Evolutionary conservation across 495 filamentous ascomycete genomes (phyloP).

Genomic region (Aspergillus saccharolyticus): DNA sequence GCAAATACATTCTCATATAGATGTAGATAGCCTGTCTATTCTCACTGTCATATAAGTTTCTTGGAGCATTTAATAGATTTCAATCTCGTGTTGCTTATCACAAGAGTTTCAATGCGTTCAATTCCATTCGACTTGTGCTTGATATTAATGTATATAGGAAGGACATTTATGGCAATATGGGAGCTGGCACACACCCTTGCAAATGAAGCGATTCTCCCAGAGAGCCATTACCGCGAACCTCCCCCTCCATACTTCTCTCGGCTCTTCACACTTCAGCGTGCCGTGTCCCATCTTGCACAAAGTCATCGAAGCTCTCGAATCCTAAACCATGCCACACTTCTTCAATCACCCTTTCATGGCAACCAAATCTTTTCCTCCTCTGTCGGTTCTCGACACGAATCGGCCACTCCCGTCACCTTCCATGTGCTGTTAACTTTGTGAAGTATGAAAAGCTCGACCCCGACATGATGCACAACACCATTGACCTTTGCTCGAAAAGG

Average conservation of each 20-base stretch:
- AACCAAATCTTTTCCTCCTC: conserved; percentile 29
- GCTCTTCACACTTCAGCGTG: neutral
- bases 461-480: conserved; percentile 36
- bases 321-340: neutral
- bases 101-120: neutral
- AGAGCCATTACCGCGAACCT: too few relatives aligned
- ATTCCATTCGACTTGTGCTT: neutral
- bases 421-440: conserved; percentile 35
- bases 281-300: neutral
- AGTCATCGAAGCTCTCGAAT: neutral
- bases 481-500: conserved; percentile 37
- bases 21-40: conserved; percentile 11
- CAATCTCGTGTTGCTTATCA: neutral
- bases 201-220: too few relatives aligned
- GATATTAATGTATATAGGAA: too few relatives aligned
- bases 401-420: conserved; percentile 39
- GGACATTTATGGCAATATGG: too few relatives aligned
- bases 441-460: conserved; percentile 36
- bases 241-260: too few relatives aligned
- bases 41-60: neutral
- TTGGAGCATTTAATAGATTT: too few relatives aligned
- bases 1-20: neutral
- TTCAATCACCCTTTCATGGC: conserved; percentile 11
- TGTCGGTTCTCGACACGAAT: conserved; percentile 36
- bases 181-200: too few relatives aligned